Conservation (phyloP, 1,284 basidiomycete genomes). For the Rhodofomes roseus region DNA sequence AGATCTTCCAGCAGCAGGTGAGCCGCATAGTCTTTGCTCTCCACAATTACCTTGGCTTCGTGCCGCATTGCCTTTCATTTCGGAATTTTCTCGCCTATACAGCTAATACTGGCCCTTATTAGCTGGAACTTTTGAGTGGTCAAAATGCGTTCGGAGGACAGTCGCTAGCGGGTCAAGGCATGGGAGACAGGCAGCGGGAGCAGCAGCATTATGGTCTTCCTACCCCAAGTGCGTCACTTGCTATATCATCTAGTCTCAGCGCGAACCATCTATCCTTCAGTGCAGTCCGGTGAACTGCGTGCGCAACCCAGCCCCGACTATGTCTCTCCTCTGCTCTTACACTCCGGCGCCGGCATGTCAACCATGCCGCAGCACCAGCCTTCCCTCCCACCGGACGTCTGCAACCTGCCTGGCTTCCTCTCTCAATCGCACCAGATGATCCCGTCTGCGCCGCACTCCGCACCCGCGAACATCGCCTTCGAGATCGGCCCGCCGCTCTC, state of each 20-base stretch:
- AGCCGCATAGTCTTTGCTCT: background rate
- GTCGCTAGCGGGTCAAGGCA: conserved; percentile 30
- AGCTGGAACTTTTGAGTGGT: conserved; percentile 63
- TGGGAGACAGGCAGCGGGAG: conserved; percentile 34
- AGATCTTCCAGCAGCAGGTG: conserved; percentile 84
- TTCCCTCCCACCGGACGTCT: conserved; percentile 27
- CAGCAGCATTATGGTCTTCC: conserved; percentile 57
- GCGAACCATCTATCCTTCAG: conserved; percentile 27
- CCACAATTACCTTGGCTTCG: background rate
- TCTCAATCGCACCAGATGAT: conserved; percentile 26
- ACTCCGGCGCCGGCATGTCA: conserved; percentile 18
- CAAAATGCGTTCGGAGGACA: conserved; percentile 35
- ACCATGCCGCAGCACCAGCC: conserved; percentile 19
- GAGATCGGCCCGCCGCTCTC: conserved; percentile 31
- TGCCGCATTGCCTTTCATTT: background rate
- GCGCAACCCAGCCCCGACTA: conserved; percentile 58
- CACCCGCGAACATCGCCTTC: conserved; percentile 64
- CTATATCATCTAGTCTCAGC: background rate
- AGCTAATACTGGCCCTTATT: background rate
- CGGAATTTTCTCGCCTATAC: background rate
- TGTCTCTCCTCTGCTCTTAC: conserved; percentile 58
- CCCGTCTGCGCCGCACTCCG: conserved; percentile 41
- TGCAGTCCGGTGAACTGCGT: conserved; percentile 63
- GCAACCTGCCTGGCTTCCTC: conserved; percentile 18
- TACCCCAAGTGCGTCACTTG: conserved; percentile 58